These are phyloP conservation scores for Monosporascus sp. DNA, from an alignment of 2,329 filamentous ascomycete species.

Conservation along the genomic window DNA sequence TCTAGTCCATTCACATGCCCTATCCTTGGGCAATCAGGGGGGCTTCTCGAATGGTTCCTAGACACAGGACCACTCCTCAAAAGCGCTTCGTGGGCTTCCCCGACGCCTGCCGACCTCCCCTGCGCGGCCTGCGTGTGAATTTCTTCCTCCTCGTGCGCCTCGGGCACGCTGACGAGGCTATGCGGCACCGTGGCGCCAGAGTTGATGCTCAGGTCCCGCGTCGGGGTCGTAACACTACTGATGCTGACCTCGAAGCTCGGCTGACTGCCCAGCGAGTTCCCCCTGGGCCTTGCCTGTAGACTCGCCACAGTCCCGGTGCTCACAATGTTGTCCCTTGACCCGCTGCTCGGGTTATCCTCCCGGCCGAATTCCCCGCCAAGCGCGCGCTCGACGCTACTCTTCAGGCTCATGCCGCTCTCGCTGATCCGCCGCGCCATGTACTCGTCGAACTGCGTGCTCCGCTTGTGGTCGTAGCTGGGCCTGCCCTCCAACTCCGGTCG, in stretches of 20 bases:
- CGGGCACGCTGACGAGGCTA: constrained; percentile 25
- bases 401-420: constrained; percentile 15
- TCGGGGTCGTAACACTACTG: constrained; percentile 3
- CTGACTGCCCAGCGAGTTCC: constrained; percentile 18
- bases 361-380: constrained; percentile 30
- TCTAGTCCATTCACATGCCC: constrained; percentile 17
- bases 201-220: not conserved
- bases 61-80: constrained; percentile 4
- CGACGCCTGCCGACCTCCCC: not conserved
- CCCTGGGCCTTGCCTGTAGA: constrained; percentile 13
- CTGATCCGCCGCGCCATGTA: constrained; percentile 33
- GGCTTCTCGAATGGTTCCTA: constrained; percentile 3
- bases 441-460: constrained; percentile 44
- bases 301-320: constrained; percentile 13
- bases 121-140: not conserved
- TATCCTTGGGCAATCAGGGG: constrained; percentile 5
- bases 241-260: constrained; percentile 21
- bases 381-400: constrained; percentile 23
- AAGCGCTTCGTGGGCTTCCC: constrained; percentile 6
- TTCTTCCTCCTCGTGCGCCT: constrained; percentile 24
- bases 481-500: constrained; percentile 10
- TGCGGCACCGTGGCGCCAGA: constrained; percentile 10
- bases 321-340: constrained; percentile 9
- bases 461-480: constrained; percentile 37
- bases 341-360: constrained; percentile 1